A percentile compares a stretch with the other conserved stretches of the same genome.
Conservation (phyloP, 768 basidiomycete genomes). For the Agrocybe praecox region DNA sequence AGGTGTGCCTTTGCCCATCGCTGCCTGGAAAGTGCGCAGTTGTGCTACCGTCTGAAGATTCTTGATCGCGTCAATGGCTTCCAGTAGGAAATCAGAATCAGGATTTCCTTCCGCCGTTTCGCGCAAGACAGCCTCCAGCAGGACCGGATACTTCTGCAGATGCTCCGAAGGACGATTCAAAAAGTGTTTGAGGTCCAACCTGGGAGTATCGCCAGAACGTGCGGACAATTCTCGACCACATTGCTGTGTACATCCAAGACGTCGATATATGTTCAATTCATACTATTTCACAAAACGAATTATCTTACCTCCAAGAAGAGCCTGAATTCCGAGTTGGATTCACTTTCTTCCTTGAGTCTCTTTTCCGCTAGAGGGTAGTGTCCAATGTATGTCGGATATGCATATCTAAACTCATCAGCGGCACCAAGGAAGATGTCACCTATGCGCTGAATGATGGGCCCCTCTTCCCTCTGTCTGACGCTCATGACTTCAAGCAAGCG, state of each 20-base stretch:
- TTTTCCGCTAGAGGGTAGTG: slow-evolving; percentile 87
- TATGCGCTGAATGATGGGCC: slow-evolving; percentile 78
- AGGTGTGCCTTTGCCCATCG: slow-evolving; percentile 81
- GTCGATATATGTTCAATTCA: background rate
- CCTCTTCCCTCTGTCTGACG: slow-evolving; percentile 85
- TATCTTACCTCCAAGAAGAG: slow-evolving; percentile 80
- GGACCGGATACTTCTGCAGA: slow-evolving; percentile 80
- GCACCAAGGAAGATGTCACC: slow-evolving; percentile 90
- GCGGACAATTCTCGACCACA: slow-evolving; percentile 42
- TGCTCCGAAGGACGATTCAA: slow-evolving; percentile 81
- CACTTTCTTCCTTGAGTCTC: slow-evolving; percentile 83
- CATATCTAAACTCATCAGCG: slow-evolving; percentile 83
- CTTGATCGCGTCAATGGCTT: slow-evolving; percentile 84
- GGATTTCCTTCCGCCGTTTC: slow-evolving; percentile 83
- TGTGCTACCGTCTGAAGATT: slow-evolving; percentile 81
- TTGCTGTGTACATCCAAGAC: slow-evolving; percentile 31
- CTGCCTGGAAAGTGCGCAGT: slow-evolving; percentile 86
- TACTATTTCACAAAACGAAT: background rate
- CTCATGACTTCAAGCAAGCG: slow-evolving; percentile 85
- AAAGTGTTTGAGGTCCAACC: slow-evolving; percentile 74
- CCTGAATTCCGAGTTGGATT: slow-evolving; percentile 78
- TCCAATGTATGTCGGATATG: slow-evolving; percentile 86
- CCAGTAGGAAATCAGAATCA: slow-evolving; percentile 79
- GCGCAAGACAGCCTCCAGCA: slow-evolving; percentile 83
- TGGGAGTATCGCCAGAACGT: slow-evolving; percentile 39